Evolutionary conservation across 1,139 yeast species (phyloP).

Genomic region (Candida freyschussii): DNA sequence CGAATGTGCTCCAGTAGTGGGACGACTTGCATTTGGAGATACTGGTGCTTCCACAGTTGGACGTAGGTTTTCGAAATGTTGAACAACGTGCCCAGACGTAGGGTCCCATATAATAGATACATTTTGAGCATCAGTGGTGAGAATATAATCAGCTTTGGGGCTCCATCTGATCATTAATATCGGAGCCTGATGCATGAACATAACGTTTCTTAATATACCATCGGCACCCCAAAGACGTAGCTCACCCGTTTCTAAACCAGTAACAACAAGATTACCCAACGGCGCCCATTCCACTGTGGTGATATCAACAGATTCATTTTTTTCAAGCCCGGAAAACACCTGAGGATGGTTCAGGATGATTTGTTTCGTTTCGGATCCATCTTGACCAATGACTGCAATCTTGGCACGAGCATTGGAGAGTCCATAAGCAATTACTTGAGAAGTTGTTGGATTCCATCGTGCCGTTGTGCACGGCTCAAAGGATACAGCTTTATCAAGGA

Average conservation of each 20-base stretch:
- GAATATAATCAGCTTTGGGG: conserved; percentile 33
- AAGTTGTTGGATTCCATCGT: conserved; percentile 37
- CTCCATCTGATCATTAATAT: conserved; percentile 49
- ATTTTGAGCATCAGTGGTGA: conserved; percentile 34
- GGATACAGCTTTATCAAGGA: conserved; percentile 28
- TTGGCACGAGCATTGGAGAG: conserved; percentile 34
- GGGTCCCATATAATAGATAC: conserved; percentile 52
- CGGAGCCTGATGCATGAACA: conserved; percentile 50
- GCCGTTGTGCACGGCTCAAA: conserved; percentile 32
- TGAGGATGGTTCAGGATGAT: conserved; percentile 23
- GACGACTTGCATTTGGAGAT: neutral
- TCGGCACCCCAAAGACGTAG: conserved; percentile 64
- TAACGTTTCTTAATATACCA: conserved; percentile 59
- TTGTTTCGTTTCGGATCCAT: conserved; percentile 8
- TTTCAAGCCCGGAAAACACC: conserved; percentile 6
- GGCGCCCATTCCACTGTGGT: conserved; percentile 62
- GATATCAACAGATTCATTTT: conserved; percentile 21
- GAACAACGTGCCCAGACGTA: conserved; percentile 42
- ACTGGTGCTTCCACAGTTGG: conserved; percentile 2
- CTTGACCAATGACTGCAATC: conserved; percentile 25
- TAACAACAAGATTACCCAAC: conserved; percentile 49
- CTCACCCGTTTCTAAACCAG: conserved; percentile 61
- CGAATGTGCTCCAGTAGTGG: conserved; percentile 9
- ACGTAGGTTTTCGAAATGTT: conserved; percentile 34
- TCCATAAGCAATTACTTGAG: conserved; percentile 36